A percentile compares a stretch with the other conserved stretches of the same genome.
Evolutionary conservation across 163 green algal species (phyloP).

Genomic region (Chloroidium sp.): DNA sequence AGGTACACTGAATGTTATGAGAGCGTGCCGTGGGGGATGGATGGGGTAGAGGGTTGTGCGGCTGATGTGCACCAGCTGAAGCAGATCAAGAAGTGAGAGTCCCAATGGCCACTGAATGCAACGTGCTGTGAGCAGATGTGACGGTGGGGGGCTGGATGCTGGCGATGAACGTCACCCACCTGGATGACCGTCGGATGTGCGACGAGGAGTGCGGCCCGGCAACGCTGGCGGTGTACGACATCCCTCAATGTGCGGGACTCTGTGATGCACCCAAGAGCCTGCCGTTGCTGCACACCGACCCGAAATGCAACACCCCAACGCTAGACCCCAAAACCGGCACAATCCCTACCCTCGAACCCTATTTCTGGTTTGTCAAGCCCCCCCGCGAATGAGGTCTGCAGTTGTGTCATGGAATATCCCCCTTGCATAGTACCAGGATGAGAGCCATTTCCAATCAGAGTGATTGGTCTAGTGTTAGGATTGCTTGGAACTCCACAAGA

Average conservation of each 20-base stretch:
- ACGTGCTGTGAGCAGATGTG: conserved; percentile 28
- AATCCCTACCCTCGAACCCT: background rate
- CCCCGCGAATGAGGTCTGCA: too few species aligned
- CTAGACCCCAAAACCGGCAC: background rate
- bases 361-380: background rate
- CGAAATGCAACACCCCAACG: conserved; percentile 18
- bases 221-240: conserved; percentile 34
- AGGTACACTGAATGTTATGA: too few species aligned
- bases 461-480: too few species aligned
- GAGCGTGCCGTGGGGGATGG: too few species aligned
- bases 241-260: conserved; percentile 50
- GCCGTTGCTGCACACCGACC: conserved; percentile 16
- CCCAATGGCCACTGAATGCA: background rate
- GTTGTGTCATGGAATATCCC: too few species aligned
- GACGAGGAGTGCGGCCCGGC: conserved; percentile 10
- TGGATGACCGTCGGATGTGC: conserved; percentile 54
- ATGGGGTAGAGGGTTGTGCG: too few species aligned
- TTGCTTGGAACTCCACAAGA: too few species aligned
- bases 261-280: conserved; percentile 48
- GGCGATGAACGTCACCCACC: conserved; percentile 49
- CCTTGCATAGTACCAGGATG: too few species aligned
- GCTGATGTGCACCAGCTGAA: background rate
- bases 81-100: background rate
- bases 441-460: too few species aligned
- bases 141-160: conserved; percentile 62